phyloP scores from a whole-genome alignment of 202 grass and related monocot genomes.

The Zoysia matrella region DNA sequence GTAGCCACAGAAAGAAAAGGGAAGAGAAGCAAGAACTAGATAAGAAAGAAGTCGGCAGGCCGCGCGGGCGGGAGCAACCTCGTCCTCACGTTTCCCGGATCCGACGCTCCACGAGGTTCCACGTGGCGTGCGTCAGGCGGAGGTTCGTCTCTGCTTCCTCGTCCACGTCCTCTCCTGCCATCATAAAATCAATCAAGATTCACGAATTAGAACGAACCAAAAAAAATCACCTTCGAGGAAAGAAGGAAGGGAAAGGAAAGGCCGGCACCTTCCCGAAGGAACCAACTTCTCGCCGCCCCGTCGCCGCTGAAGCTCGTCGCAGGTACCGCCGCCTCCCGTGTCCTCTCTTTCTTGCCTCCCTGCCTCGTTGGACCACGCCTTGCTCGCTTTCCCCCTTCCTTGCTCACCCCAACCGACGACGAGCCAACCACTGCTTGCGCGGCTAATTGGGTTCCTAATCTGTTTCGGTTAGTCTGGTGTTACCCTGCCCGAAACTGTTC shows the following conservation, averaged over 20 bases:
- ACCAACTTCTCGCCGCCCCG: conserved; percentile 33
- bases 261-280: conserved; percentile 53
- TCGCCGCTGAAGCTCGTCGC: neutral
- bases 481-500: neutral
- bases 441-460: too few species aligned
- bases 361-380: neutral
- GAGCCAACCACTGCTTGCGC: conserved; percentile 22
- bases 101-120: neutral
- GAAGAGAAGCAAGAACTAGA: neutral
- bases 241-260: neutral
- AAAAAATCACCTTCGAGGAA: neutral
- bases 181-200: neutral
- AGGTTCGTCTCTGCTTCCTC: conserved; percentile 42
- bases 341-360: neutral
- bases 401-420: neutral
- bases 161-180: conserved; percentile 23
- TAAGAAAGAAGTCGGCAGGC: neutral
- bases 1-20: neutral
- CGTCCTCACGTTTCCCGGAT: conserved; percentile 48
- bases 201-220: neutral
- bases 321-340: conserved; percentile 17
- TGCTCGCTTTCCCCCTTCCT: conserved; percentile 17
- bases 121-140: conserved; percentile 35
- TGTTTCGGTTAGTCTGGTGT: too few species aligned
- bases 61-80: neutral